phyloP scores from a whole-genome alignment of 306 rosid genomes.

The Begonia peltatifolia region DNA sequence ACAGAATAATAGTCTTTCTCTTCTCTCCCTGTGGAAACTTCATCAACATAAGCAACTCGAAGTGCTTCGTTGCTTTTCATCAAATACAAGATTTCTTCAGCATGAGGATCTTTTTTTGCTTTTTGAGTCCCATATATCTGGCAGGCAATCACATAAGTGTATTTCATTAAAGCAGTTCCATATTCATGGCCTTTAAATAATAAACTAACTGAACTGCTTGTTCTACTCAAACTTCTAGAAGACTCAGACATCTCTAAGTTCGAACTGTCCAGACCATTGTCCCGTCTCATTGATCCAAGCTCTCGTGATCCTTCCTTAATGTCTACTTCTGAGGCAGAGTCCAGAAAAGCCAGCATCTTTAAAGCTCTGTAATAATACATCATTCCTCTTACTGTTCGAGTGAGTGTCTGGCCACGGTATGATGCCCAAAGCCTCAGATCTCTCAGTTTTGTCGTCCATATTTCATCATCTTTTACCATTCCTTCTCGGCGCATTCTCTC shows the following conservation, averaged over 20 bases:
- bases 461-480: slow-evolving; percentile 45
- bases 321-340: slow-evolving; percentile 94
- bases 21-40: slow-evolving; percentile 50
- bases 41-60: slow-evolving; percentile 80
- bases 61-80: slow-evolving; percentile 71
- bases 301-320: slow-evolving; percentile 80
- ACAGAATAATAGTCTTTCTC: slow-evolving; percentile 61
- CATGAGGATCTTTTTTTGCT: slow-evolving; percentile 60
- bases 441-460: slow-evolving; percentile 68
- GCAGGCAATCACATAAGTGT: slow-evolving; percentile 88
- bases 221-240: slow-evolving; percentile 48
- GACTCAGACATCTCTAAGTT: slow-evolving; percentile 31
- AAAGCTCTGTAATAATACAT: slow-evolving; percentile 93
- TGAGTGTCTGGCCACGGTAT: slow-evolving; percentile 78
- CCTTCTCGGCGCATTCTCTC: slow-evolving; percentile 95
- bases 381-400: slow-evolving; percentile 97
- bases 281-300: slow-evolving; percentile 55
- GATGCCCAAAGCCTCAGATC: slow-evolving; percentile 98
- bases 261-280: slow-evolving; percentile 22
- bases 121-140: slow-evolving; percentile 95
- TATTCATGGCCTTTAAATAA: slow-evolving; percentile 85
- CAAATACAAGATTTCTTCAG: slow-evolving; percentile 61
- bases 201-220: slow-evolving; percentile 41
- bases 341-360: slow-evolving; percentile 86
- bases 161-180: slow-evolving; percentile 93